These are phyloP conservation scores for Cyclocybe aegerita DNA, from an alignment of 768 basidiomycete genomes.

Conservation along the genomic window DNA sequence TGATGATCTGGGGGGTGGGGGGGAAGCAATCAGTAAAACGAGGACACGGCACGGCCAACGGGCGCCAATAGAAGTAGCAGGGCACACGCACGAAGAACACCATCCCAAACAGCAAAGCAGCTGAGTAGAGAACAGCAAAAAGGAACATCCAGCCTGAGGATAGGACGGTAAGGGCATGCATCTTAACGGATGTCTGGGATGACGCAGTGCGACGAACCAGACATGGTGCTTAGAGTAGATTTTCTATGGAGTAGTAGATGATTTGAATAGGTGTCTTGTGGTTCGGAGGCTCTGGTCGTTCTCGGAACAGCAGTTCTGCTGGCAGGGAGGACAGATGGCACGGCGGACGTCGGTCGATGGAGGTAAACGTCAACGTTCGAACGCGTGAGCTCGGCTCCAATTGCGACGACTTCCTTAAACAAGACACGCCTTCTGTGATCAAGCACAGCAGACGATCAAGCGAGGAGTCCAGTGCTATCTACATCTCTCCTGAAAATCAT, in stretches of 20 bases:
- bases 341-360: neutral
- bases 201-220: slow-evolving; percentile 12
- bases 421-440: slow-evolving; percentile 6
- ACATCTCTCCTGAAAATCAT: too few relatives aligned
- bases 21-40: neutral
- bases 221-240: slow-evolving; percentile 10
- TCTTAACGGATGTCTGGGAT: slow-evolving; percentile 1
- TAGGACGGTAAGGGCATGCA: slow-evolving; percentile 8
- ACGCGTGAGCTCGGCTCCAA: slow-evolving; percentile 22
- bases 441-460: neutral
- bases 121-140: slow-evolving; percentile 91
- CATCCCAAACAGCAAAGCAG: slow-evolving; percentile 93
- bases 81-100: slow-evolving; percentile 88
- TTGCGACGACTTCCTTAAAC: slow-evolving; percentile 10
- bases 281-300: too few relatives aligned
- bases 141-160: slow-evolving; percentile 89
- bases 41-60: neutral
- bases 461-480: too few relatives aligned
- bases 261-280: too few relatives aligned
- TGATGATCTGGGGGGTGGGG: slow-evolving; percentile 74
- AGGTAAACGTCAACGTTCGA: slow-evolving; percentile 16
- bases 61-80: too few relatives aligned
- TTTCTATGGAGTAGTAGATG: too few relatives aligned
- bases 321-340: neutral
- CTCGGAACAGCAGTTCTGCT: slow-evolving; percentile 1